Percentiles rank a stretch among this genome's conserved stretches.
Conservation (phyloP, 306 rosid genomes). For the Corylus avellana region DNA sequence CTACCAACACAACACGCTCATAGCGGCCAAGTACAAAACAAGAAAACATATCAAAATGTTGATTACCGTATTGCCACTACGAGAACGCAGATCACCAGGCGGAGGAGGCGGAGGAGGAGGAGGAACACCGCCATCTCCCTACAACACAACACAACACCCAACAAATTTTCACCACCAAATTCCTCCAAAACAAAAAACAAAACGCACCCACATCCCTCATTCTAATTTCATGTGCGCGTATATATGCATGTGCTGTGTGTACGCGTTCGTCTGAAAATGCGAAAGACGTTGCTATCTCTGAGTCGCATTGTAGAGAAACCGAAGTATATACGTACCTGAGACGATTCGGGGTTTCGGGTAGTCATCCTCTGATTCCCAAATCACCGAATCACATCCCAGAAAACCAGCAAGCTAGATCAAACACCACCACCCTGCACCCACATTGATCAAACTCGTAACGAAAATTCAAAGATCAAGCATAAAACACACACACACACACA, state of each 20-base stretch:
- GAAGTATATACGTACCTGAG: slow-evolving; percentile 47
- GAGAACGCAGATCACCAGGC: slow-evolving; percentile 40
- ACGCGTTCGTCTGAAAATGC: neutral
- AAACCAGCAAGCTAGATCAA: slow-evolving; percentile 32
- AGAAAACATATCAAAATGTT: slow-evolving; percentile 1
- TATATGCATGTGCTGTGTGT: neutral
- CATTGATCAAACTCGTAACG: slow-evolving; percentile 34
- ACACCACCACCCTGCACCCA: slow-evolving; percentile 35
- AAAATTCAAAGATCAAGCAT: slow-evolving; percentile 23
- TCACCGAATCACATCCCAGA: slow-evolving; percentile 49
- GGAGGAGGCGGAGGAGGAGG: slow-evolving; percentile 47
- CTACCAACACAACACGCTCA: neutral
- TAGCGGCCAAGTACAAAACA: neutral
- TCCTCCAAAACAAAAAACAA: neutral
- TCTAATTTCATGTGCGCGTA: neutral
- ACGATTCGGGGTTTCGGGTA: slow-evolving; percentile 54
- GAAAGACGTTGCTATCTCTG: neutral
- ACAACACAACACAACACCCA: slow-evolving; percentile 35
- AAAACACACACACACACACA: neutral
- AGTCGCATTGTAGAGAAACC: neutral
- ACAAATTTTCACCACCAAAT: slow-evolving; percentile 4
- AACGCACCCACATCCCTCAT: slow-evolving; percentile 12
- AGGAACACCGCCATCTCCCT: slow-evolving; percentile 60
- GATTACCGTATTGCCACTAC: slow-evolving; percentile 63
- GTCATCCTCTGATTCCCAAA: slow-evolving; percentile 69